Base-by-base conservation (phyloP, 805 yeast genomes). In the Yarrowia keelungensis region DNA sequence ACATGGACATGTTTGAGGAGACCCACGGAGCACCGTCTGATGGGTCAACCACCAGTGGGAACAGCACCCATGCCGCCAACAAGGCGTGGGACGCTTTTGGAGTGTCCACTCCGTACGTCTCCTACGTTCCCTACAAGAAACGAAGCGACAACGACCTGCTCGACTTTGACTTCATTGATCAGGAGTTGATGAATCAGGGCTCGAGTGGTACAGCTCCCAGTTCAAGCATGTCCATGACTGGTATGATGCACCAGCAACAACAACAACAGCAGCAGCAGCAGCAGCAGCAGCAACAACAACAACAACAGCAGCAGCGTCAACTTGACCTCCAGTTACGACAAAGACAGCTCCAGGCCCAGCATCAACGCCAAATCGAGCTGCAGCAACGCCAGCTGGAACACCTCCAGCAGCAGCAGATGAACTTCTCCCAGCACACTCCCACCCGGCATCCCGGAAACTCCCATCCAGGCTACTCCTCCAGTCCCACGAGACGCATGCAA, bases 81-180 rank as follows among this genome's bases (percentile, higher is more conserved):
- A 59, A 59, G 35, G 65, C 65, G 16, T 59, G 65, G 65, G 65
- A 59, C 42, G 65, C 65, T 35, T 59, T 59, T 36, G 65, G 65
- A 12, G 65, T 59, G 16, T 32, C 65, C 41, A 35, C 65, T 2
- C 64, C 64, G n/a, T 59, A 59, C 51, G 51, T 3, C 5, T 43
- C 51, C 8, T 59, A 59, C 15, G 51, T 59, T 3, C 65, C 65
- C 8, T 59, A 59, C 42, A 59, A 59, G 19, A 59, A 59, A 35
- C 51, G 65, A 32, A 35, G 41, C 19, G 65, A 59, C 50, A 59
- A 59, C 15, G 65, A 59, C 8, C 51, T 59, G 51, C 35, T 59
- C 51, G 65, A 59, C 35, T 59, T 59, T 19, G 65, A 59, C 22
- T 59, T 59, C 19, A 59, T 59, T 9, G 62, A 56, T n/a, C 46